phyloP scores from a whole-genome alignment of 148 eudicot genomes.

The Vaccinium macrocarpon region DNA sequence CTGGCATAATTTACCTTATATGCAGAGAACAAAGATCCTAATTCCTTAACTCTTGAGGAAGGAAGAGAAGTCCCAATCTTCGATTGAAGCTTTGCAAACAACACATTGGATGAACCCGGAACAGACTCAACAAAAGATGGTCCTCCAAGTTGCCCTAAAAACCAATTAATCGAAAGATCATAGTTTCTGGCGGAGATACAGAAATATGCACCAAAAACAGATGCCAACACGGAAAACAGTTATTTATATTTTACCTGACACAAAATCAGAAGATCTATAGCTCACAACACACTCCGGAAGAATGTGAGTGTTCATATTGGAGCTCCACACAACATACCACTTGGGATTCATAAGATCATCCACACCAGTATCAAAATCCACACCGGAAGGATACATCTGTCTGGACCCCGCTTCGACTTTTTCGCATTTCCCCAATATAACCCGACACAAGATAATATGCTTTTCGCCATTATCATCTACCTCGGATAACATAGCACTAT shows the following conservation, averaged over 20 bases:
- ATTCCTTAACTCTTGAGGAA: conserved; percentile 29
- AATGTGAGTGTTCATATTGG: conserved; percentile 65
- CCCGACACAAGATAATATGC: conserved; percentile 58
- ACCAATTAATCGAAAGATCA: not conserved
- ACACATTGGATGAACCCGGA: conserved; percentile 16
- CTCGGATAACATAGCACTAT: conserved; percentile 51
- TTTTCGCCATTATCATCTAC: conserved; percentile 55
- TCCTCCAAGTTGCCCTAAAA: conserved; percentile 29
- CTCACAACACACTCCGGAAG: conserved; percentile 63
- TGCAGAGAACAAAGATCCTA: conserved; percentile 34
- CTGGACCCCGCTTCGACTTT: conserved; percentile 52
- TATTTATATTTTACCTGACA: conserved; percentile 32
- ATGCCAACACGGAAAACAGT: not conserved
- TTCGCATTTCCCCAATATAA: conserved; percentile 58
- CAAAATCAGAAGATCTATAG: conserved; percentile 35
- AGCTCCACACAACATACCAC: conserved; percentile 57
- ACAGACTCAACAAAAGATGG: conserved; percentile 20
- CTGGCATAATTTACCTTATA: conserved; percentile 35
- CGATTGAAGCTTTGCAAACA: conserved; percentile 32
- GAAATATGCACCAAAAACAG: not conserved
- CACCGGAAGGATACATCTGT: conserved; percentile 50
- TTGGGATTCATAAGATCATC: conserved; percentile 57
- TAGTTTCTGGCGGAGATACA: not conserved
- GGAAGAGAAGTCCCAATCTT: conserved; percentile 41
- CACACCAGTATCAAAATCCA: conserved; percentile 52